A percentile compares a stretch with the other conserved stretches of the same genome.
Conservation (phyloP, 2,329 filamentous ascomycete genomes). For the Ceratocystis huliohia region DNA sequence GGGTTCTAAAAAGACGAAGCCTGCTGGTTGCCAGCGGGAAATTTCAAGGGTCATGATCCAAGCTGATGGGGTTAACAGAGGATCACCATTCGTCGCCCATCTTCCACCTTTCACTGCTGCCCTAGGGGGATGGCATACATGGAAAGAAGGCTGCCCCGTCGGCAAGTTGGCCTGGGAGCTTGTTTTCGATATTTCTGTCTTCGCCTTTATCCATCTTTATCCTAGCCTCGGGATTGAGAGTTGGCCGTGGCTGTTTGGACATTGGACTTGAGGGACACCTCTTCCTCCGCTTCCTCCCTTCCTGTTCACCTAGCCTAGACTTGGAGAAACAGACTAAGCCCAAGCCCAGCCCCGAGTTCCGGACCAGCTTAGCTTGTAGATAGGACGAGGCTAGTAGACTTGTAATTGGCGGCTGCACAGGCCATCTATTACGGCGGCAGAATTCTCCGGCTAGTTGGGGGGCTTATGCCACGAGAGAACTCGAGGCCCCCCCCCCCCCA, state of each 20-base stretch:
- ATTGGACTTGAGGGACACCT: not conserved
- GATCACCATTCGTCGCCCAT: too few species aligned
- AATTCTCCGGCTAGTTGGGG: not conserved
- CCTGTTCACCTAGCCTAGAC: not conserved
- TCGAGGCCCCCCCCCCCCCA: not conserved
- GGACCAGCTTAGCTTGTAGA: not conserved
- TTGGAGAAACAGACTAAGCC: not conserved
- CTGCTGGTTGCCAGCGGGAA: too few species aligned
- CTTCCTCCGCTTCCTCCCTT: not conserved
- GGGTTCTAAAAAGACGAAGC: too few species aligned
- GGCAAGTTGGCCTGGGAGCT: too few species aligned
- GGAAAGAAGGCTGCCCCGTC: too few species aligned
- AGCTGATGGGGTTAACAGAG: too few species aligned
- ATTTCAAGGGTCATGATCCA: too few species aligned
- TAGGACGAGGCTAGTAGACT: not conserved
- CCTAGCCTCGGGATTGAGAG: not conserved
- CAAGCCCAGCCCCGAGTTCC: not conserved
- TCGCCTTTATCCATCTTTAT: too few species aligned
- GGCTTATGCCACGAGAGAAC: not conserved
- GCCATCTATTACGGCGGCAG: not conserved
- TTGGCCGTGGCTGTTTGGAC: not conserved
- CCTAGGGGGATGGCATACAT: too few species aligned
- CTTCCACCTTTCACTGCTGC: too few species aligned
- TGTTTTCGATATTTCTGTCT: too few species aligned
- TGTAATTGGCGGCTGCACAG: constrained; percentile 4